A percentile compares a stretch with the other conserved stretches of the same genome.
phyloP scores from a whole-genome alignment of 169 alveolate species.

The Sarcocystis neurona region DNA sequence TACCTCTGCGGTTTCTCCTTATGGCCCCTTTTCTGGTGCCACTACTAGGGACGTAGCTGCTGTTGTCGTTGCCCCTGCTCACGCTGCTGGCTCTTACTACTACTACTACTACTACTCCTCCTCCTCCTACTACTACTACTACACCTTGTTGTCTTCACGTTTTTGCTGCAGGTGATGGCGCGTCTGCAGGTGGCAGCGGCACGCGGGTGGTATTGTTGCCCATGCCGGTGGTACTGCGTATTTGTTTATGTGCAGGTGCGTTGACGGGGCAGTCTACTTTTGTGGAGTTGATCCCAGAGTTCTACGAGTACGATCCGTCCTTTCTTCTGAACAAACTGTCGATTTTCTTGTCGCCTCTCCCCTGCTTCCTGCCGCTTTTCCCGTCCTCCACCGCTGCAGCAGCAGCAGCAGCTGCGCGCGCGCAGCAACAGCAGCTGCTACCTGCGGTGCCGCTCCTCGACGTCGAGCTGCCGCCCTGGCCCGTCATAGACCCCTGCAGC shows the following conservation, averaged over 20 bases:
- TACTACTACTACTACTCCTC: neutral
- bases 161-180: neutral
- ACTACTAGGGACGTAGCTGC: conserved; percentile 10
- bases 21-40: conserved; percentile 62
- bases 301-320: conserved; percentile 83
- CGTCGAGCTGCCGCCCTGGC: conserved; percentile 90
- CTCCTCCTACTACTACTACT: neutral
- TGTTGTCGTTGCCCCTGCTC: neutral
- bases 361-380: conserved; percentile 32
- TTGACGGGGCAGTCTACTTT: conserved; percentile 79
- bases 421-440: neutral
- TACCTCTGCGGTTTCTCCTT: conserved; percentile 56
- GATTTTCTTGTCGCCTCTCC: conserved; percentile 36
- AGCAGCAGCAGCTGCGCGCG: neutral
- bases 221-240: neutral
- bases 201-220: no score
- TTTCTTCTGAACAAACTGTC: conserved; percentile 85
- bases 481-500: conserved; percentile 36
- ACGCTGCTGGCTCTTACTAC: neutral
- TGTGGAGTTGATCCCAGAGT: conserved; percentile 94
- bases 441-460: conserved; percentile 64
- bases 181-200: no score
- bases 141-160: neutral
- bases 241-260: conserved; percentile 46
- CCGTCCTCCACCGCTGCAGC: conserved; percentile 25